Evolutionary conservation across 768 basidiomycete genomes (phyloP).

Genomic region (Amyloporia xantha): DNA sequence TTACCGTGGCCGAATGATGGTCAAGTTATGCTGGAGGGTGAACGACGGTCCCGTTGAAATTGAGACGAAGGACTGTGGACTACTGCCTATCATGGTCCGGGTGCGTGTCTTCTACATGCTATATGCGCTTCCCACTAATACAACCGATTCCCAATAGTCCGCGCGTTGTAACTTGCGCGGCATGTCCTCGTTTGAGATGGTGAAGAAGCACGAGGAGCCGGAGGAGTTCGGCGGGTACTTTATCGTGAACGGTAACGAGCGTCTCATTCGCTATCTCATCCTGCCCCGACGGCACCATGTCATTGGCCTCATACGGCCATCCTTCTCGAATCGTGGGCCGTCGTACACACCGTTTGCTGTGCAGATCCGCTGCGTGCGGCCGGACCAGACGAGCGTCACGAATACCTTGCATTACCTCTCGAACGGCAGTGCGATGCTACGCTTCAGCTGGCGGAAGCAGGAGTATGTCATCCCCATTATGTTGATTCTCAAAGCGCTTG

Average conservation of each 20-base stretch:
- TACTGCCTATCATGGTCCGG: constrained; percentile 94
- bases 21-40: constrained; percentile 81
- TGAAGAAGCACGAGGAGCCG: constrained; percentile 88
- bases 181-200: constrained; percentile 81
- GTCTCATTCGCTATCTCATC: constrained; percentile 95
- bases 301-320: constrained; percentile 84
- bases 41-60: constrained; percentile 55
- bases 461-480: constrained; percentile 98
- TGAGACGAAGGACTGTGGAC: constrained; percentile 78
- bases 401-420: constrained; percentile 97
- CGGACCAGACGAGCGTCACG: constrained; percentile 88
- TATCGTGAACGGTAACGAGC: constrained; percentile 97
- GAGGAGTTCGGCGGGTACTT: constrained; percentile 99
- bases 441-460: constrained; percentile 95
- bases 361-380: constrained; percentile 90
- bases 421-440: constrained; percentile 93
- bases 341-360: constrained; percentile 94
- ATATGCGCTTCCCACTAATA: background rate
- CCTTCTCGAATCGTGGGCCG: constrained; percentile 88
- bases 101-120: constrained; percentile 43
- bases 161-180: constrained; percentile 86
- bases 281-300: constrained; percentile 94
- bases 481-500: constrained; percentile 90
- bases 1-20: constrained; percentile 86
- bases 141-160: constrained; percentile 56